These are phyloP conservation scores for Mycena pura DNA, from an alignment of 768 basidiomycete species.

Conservation along the genomic window DNA sequence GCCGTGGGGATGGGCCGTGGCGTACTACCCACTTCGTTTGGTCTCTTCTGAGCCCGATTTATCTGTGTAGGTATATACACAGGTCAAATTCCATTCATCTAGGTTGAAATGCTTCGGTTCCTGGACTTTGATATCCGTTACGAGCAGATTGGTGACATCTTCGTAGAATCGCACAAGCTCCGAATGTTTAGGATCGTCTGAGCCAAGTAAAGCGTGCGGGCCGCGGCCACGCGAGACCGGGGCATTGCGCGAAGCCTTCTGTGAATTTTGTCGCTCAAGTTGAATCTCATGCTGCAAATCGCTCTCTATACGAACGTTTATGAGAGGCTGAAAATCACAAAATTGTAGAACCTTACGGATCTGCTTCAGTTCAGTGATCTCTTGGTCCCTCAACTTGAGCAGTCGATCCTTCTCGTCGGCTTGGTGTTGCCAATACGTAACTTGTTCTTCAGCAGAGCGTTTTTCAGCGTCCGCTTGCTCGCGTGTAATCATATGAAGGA, in stretches of 20 bases:
- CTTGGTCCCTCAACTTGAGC: conserved; percentile 51
- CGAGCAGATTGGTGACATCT: conserved; percentile 81
- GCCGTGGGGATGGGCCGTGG: too few relatives aligned
- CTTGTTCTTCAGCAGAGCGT: conserved; percentile 54
- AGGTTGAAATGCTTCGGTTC: conserved; percentile 44
- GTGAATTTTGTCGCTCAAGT: conserved; percentile 63
- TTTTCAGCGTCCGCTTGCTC: conserved; percentile 78
- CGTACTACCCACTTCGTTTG: conserved; percentile 46
- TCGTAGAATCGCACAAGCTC: conserved; percentile 80
- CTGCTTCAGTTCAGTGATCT: conserved; percentile 54
- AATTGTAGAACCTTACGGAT: conserved; percentile 47
- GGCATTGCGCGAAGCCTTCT: conserved; percentile 51
- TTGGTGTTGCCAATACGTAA: conserved; percentile 48
- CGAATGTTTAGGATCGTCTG: conserved; percentile 63
- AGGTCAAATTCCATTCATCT: conserved; percentile 70
- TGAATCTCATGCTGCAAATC: conserved; percentile 62
- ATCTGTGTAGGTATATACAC: conserved; percentile 66
- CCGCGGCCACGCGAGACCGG: conserved; percentile 41
- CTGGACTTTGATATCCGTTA: conserved; percentile 62
- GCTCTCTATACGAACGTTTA: conserved; percentile 45
- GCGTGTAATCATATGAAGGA: conserved; percentile 73
- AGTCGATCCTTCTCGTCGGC: conserved; percentile 50
- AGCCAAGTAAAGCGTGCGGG: conserved; percentile 40
- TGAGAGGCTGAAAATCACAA: conserved; percentile 5
- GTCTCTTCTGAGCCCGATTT: conserved; percentile 35